phyloP scores from a whole-genome alignment of 1,284 basidiomycete species.

The Fomitopsis schrenkii region DNA sequence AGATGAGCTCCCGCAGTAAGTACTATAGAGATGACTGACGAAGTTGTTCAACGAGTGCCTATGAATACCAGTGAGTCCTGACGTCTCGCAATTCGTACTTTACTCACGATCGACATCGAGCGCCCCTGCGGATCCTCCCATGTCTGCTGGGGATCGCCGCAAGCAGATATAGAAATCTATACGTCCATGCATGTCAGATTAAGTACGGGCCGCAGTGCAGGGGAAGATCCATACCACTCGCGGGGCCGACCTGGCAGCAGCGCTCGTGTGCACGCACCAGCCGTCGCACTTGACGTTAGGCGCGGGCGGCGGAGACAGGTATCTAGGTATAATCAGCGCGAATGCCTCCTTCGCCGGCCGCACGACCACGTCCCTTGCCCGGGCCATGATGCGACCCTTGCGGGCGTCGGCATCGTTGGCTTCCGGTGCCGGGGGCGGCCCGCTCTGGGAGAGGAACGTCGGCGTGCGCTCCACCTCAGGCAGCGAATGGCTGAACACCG shows the following conservation, averaged over 20 bases:
- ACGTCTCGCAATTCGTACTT: not conserved
- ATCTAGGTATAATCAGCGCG: not conserved
- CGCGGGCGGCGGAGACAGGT: not conserved
- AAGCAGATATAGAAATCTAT: not conserved
- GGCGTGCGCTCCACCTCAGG: not conserved
- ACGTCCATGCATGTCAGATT: not conserved
- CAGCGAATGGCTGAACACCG: not conserved
- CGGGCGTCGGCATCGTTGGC: not conserved
- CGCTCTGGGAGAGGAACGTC: not conserved
- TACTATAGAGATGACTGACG: not conserved
- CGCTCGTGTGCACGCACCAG: not conserved
- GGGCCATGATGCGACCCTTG: not conserved
- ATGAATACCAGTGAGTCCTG: not conserved
- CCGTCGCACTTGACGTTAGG: not conserved
- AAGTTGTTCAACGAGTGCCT: not conserved
- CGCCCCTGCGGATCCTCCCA: not conserved
- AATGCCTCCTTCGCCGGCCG: not conserved
- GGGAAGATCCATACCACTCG: not conserved
- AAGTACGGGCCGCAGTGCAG: no score
- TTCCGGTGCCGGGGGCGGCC: not conserved
- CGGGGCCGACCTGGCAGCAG: not conserved
- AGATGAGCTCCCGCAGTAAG: not conserved
- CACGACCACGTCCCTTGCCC: not conserved
- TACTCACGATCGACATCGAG: not conserved
- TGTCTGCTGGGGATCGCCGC: not conserved